These are phyloP conservation scores for Acanthamoeba lenticulata DNA, from an alignment of 208 protist species.

Conservation along the genomic window DNA sequence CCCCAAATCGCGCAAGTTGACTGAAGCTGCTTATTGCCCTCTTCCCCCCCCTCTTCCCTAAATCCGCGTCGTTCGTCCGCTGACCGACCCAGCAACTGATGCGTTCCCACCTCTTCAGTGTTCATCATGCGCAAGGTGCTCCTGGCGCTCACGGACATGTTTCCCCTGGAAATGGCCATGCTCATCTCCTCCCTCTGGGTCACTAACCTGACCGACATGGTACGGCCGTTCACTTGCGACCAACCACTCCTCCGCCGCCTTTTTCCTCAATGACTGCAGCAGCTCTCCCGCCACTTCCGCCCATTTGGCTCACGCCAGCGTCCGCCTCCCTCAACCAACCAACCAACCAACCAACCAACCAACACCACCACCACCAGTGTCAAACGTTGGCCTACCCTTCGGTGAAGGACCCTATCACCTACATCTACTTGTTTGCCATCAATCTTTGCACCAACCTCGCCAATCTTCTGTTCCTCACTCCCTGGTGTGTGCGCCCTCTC, in stretches of 20 bases:
- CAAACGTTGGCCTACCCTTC: conserved; percentile 63
- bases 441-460: conserved; percentile 59
- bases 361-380: too few species aligned
- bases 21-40: too few species aligned
- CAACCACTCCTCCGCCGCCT: too few species aligned
- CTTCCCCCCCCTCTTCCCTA: background rate
- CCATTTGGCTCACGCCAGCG: background rate
- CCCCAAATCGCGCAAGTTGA: too few species aligned
- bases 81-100: too few species aligned
- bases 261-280: too few species aligned
- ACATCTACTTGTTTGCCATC: conserved; percentile 52
- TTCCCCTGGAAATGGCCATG: conserved; percentile 76
- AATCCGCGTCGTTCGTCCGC: background rate
- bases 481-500: background rate
- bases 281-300: too few species aligned
- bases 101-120: background rate
- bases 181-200: conserved; percentile 72
- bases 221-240: background rate
- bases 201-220: conserved; percentile 68
- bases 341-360: too few species aligned
- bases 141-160: conserved; percentile 63
- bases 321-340: background rate
- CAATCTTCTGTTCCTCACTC: conserved; percentile 73
- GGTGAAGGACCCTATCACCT: conserved; percentile 61
- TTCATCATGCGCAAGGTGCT: conserved; percentile 66